Percentiles rank a stretch among this genome's conserved stretches.
These are phyloP conservation scores for Chaetomidium leptoderma DNA, from an alignment of 495 filamentous ascomycete species.

Conservation along the genomic window DNA sequence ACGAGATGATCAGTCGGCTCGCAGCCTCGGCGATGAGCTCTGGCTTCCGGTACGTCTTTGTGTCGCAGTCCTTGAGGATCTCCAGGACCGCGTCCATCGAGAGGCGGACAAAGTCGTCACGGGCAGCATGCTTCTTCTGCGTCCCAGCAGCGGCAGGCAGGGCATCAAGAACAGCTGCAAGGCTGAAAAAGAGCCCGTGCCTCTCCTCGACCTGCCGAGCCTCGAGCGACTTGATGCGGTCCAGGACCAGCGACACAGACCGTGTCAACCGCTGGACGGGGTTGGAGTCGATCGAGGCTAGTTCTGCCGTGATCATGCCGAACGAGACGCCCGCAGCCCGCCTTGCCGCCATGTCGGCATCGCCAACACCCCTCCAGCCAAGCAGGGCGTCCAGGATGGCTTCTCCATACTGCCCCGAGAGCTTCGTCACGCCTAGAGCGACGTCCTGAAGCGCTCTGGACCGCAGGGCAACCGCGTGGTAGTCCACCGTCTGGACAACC, in stretches of 20 bases:
- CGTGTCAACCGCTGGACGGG: constrained; percentile 28
- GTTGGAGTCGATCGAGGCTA: constrained; percentile 21
- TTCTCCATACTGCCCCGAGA: constrained; percentile 65
- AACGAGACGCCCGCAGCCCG: constrained; percentile 66
- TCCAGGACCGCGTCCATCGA: constrained; percentile 23
- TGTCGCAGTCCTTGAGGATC: constrained; percentile 36
- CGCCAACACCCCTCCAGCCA: constrained; percentile 83
- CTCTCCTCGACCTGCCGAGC: constrained; percentile 60
- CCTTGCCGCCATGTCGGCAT: constrained; percentile 66
- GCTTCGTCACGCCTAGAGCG: constrained; percentile 57
- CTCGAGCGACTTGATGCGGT: constrained; percentile 46
- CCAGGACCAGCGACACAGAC: constrained; percentile 36
- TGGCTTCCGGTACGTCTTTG: constrained; percentile 52
- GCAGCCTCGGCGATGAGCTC: constrained; percentile 66
- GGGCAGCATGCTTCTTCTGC: background rate
- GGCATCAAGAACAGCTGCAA: constrained; percentile 46
- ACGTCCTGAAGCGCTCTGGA: constrained; percentile 76
- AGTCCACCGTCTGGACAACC: constrained; percentile 85
- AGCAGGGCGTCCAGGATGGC: constrained; percentile 66
- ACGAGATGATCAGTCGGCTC: constrained; percentile 51
- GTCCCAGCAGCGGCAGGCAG: constrained; percentile 25
- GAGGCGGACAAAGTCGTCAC: constrained; percentile 19
- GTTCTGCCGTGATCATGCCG: constrained; percentile 52
- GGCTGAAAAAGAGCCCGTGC: constrained; percentile 62
- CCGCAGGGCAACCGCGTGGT: constrained; percentile 84